A percentile compares a stretch with the other conserved stretches of the same genome.
These are phyloP conservation scores for Geoglossum cookeanum DNA, from an alignment of 2,329 filamentous ascomycete genomes.

Conservation along the genomic window DNA sequence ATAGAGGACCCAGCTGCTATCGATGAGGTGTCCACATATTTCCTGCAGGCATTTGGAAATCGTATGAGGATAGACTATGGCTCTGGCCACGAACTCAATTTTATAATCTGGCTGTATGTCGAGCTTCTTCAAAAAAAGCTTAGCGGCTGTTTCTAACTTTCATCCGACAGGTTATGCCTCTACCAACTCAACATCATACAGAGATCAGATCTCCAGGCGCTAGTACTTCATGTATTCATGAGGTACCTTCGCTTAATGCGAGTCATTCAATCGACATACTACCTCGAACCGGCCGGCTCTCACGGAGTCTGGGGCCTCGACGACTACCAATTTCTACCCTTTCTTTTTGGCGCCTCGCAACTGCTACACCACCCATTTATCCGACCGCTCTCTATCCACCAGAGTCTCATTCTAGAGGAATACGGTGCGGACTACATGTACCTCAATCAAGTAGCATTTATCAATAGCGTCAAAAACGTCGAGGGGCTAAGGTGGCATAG, in stretches of 20 bases:
- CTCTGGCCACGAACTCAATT: slow-evolving; percentile 93
- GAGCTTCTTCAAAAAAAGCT: neutral
- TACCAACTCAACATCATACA: slow-evolving; percentile 55
- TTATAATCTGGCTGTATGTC: slow-evolving; percentile 61
- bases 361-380: slow-evolving; percentile 67
- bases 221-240: slow-evolving; percentile 63
- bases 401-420: slow-evolving; percentile 71
- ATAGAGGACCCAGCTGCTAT: slow-evolving; percentile 33
- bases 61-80: slow-evolving; percentile 83
- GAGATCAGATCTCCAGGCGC: slow-evolving; percentile 45
- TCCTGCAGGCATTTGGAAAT: slow-evolving; percentile 72
- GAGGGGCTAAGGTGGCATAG: slow-evolving; percentile 90
- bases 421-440: slow-evolving; percentile 72
- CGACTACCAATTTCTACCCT: slow-evolving; percentile 93
- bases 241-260: slow-evolving; percentile 79
- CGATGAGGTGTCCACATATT: slow-evolving; percentile 59
- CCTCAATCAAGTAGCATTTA: slow-evolving; percentile 78
- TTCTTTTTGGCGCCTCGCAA: slow-evolving; percentile 85
- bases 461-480: slow-evolving; percentile 92
- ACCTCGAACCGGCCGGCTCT: slow-evolving; percentile 88
- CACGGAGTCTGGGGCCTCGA: slow-evolving; percentile 97
- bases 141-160: neutral
- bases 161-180: slow-evolving; percentile 43
- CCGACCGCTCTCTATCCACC: slow-evolving; percentile 68
- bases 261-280: slow-evolving; percentile 74